Evolutionary conservation across 257 asterid species (phyloP).

Genomic region (Solanum appendiculatum): DNA sequence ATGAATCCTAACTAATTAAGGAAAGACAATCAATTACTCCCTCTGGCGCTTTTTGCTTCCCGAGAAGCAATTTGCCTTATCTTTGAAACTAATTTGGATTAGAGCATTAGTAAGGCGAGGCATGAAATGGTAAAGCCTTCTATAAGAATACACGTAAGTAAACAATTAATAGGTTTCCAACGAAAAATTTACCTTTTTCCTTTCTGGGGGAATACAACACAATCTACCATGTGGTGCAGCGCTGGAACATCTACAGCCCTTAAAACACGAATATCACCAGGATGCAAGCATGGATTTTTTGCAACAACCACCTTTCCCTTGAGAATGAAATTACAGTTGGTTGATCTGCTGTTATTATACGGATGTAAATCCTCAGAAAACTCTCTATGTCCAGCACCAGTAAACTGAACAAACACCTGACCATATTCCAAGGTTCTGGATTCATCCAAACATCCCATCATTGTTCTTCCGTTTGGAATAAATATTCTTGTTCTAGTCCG

Average conservation of each 20-base stretch:
- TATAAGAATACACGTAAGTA: background rate
- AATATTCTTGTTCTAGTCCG: slow-evolving; percentile 53
- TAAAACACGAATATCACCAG: slow-evolving; percentile 86
- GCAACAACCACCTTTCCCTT: slow-evolving; percentile 67
- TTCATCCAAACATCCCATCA: slow-evolving; percentile 97
- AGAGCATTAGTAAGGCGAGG: background rate
- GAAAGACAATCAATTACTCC: background rate
- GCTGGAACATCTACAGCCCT: slow-evolving; percentile 45
- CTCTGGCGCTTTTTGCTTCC: background rate
- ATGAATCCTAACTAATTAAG: background rate
- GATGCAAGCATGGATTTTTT: slow-evolving; percentile 92
- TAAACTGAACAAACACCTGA: slow-evolving; percentile 65
- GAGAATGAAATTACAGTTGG: slow-evolving; percentile 9
- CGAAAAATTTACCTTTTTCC: slow-evolving; percentile 49
- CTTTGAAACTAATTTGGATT: background rate
- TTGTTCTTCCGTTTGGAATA: slow-evolving; percentile 51
- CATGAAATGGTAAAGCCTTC: background rate
- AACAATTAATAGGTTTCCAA: background rate
- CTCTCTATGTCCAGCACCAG: slow-evolving; percentile 28
- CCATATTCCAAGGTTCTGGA: slow-evolving; percentile 70
- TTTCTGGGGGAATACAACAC: slow-evolving; percentile 72
- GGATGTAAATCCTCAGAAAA: slow-evolving; percentile 17
- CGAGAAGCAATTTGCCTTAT: background rate
- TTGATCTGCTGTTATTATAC: slow-evolving; percentile 4
- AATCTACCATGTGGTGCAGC: slow-evolving; percentile 83